Base-by-base conservation (phyloP, 148 eudicot genomes). In the Limonium bicolor region DNA sequence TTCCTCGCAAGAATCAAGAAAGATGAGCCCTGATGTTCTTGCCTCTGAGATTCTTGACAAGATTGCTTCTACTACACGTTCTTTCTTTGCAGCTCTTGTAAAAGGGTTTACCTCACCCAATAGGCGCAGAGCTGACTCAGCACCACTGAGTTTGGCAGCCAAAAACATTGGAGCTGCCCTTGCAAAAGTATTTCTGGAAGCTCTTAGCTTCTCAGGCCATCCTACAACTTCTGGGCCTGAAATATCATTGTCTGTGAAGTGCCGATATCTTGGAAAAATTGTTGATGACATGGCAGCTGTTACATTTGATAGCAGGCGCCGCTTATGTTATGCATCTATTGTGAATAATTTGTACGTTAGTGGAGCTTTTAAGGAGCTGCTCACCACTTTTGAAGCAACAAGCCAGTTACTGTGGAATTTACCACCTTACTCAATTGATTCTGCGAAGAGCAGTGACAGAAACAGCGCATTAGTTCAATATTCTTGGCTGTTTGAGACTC, bases 311-410 rank as follows among this genome's bases (percentile, higher is more conserved):
- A 63, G 59, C 56, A 77, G 95, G 65, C 79, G 95, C 10, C 93
- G 82, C 27, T 55, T 73, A 35, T 84, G 85, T 42, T 67, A 72
- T 54, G 61, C 93, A 7, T 71, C 79, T 32, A 75, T 90, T 80
- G 71, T 90, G 28, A 90, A 90, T 62, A 69, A 84, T 40, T 78
- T 84, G 29, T 90, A 90, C 68, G 99, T 76, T 46, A 78, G 76
- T 49, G 99, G 99, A 27, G 72, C 93, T 39, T 90, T 90, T 36
- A 90, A 73, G 55, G 99, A 90, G 72, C 79, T 90, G 30, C 69
- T 90, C 19, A 80, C 87, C 18, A 90, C 99, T 46, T 90, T 80
- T 71, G 99, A 84, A 69, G 99, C 99, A 46, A 90, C 99, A 1
- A 84, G 99, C 62, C 95, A 88, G 53, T 59, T 88, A 43, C 55